These are phyloP conservation scores for Phylloporus sp. DNA, from an alignment of 1,284 basidiomycete genomes.

Conservation along the genomic window DNA sequence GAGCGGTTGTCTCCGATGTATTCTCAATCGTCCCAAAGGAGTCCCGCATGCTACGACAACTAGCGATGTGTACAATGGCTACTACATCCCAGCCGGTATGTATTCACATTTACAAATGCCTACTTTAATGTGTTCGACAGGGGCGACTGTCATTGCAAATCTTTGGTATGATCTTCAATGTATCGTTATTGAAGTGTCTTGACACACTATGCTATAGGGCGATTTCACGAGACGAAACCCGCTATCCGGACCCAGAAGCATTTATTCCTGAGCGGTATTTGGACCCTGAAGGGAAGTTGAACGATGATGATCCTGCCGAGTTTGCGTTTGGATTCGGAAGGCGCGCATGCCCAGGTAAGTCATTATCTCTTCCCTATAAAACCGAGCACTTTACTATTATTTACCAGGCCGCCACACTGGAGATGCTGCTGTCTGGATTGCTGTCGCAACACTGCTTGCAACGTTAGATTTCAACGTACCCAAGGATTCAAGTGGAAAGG, in stretches of 20 bases:
- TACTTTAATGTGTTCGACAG: slow-evolving; percentile 3
- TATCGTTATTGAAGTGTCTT: neutral
- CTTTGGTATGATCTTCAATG: slow-evolving; percentile 15
- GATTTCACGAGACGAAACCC: slow-evolving; percentile 3
- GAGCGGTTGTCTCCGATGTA: slow-evolving; percentile 4
- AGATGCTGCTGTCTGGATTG: slow-evolving; percentile 5
- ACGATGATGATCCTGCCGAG: neutral
- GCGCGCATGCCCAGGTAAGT: slow-evolving; percentile 25
- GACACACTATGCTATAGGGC: neutral
- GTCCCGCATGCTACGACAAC: slow-evolving; percentile 23
- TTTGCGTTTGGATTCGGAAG: slow-evolving; percentile 31
- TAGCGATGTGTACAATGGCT: slow-evolving; percentile 25
- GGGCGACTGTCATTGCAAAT: slow-evolving; percentile 28
- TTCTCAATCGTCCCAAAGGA: slow-evolving; percentile 10
- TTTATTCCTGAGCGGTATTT: slow-evolving; percentile 5
- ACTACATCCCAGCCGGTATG: slow-evolving; percentile 30
- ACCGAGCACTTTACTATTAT: neutral
- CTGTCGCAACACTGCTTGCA: neutral
- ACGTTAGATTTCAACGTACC: neutral
- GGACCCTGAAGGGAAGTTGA: slow-evolving; percentile 1
- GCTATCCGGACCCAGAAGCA: neutral
- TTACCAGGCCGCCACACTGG: slow-evolving; percentile 1
- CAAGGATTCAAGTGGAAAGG: neutral
- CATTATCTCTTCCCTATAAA: neutral
- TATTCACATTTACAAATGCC: neutral